Base-by-base conservation (phyloP, 2,329 filamentous ascomycete species). In the Neophaeococcomyces mojaviensis region DNA sequence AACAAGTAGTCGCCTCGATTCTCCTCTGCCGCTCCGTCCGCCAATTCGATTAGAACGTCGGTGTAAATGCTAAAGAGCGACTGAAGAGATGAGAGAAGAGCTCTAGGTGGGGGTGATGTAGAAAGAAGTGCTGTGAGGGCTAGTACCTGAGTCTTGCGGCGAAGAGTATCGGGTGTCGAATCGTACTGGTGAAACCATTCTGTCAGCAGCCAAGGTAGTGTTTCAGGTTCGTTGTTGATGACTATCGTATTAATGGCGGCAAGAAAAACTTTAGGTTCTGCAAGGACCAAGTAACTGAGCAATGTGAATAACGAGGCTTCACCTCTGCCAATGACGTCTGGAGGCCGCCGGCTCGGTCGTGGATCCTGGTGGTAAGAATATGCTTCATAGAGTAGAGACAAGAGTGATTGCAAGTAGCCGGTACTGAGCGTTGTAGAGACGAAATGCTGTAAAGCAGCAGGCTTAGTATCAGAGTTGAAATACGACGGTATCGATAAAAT, bases 231-330 rank as follows among this genome's bases (percentile, higher is more conserved):
- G 7, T 36, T 33, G 18, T 12, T 12, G 3, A n/a, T 16, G 15
- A 19, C 6, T 13, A 37, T 20, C 38, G 31, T 31, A n/a, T 26
- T 10, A 41, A 78, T 58, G 1, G 72, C 74, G 37, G 72, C 68
- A 10, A 82, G 68, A 54, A 95, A 84, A 2, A 85, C 69, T 2
- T 66, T 66, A 1, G 89, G 86, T 31, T 84, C 84, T 1, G 82
- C 81, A 2, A 94, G 68, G 0, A 82, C 78, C 13, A 97, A 75
- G 1, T 89, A 83, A 2, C 87, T 82, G 2, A 98, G 73, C 2
- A 97, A 80, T 3, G 80, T 78, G 59, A 94, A 84, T 62, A 94
- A 95, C 60, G 95, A 86, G 0, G 85, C 85, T 59, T 95, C 81
- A 1, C 86, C 82, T 9, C 88, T 75, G 10, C 81, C 79, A 56